These are phyloP conservation scores for Papilionanthe hybrid DNA, from an alignment of 116 monocot genomes.

Conservation along the genomic window DNA sequence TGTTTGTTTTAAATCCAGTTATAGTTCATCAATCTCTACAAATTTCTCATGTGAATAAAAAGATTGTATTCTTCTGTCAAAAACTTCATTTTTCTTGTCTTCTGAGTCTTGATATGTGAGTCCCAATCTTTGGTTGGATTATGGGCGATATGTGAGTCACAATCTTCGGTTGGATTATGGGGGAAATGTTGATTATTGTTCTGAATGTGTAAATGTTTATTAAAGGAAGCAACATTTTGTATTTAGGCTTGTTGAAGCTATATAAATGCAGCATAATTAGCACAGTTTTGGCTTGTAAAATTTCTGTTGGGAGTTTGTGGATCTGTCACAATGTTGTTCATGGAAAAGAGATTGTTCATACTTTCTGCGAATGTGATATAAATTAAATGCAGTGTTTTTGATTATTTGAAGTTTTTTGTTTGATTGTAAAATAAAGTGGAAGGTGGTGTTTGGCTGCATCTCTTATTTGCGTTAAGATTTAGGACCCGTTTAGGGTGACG, in stretches of 20 bases:
- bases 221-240: neutral
- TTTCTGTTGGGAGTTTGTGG: no score
- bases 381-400: no score
- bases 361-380: no score
- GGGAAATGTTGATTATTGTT: slow-evolving; percentile 5
- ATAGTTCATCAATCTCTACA: neutral
- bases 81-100: neutral
- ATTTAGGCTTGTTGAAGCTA: slow-evolving; percentile 1
- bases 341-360: no score
- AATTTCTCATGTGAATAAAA: slow-evolving; percentile 10
- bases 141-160: neutral
- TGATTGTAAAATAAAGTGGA: no score
- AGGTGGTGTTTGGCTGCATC: no score
- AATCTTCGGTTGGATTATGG: neutral
- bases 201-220: neutral
- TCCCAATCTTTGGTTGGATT: neutral
- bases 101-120: neutral
- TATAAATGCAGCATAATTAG: neutral
- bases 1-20: neutral
- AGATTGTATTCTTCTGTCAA: slow-evolving; percentile 4
- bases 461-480: no score
- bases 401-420: no score
- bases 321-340: no score
- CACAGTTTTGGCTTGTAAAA: neutral
- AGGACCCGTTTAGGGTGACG: no score